Conservation (phyloP, 2,329 filamentous ascomycete genomes). For the Calonectria naviculata region DNA sequence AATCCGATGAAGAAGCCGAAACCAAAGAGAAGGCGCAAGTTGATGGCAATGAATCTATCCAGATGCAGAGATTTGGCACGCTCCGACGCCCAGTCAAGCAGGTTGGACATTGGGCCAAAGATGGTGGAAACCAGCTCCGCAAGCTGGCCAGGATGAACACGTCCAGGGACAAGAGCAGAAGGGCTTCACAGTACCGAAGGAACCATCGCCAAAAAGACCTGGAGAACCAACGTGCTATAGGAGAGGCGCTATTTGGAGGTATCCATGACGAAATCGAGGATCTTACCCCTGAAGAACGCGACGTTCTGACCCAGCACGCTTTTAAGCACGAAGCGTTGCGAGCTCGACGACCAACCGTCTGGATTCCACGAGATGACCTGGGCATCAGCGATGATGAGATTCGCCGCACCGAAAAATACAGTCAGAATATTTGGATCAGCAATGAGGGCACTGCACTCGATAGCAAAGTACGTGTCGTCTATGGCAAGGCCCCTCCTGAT, state of each 20-base stretch:
- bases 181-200: slow-evolving; percentile 59
- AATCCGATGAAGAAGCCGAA: slow-evolving; percentile 56
- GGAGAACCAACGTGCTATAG: slow-evolving; percentile 79
- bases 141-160: slow-evolving; percentile 50
- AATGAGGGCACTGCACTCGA: slow-evolving; percentile 93
- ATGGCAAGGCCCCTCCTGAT: slow-evolving; percentile 86
- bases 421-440: slow-evolving; percentile 88
- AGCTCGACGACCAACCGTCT: slow-evolving; percentile 86
- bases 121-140: slow-evolving; percentile 60
- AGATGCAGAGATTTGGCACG: slow-evolving; percentile 53
- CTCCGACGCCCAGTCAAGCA: slow-evolving; percentile 59
- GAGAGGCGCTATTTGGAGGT: slow-evolving; percentile 85
- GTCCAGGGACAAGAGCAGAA: slow-evolving; percentile 40
- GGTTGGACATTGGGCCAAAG: slow-evolving; percentile 50
- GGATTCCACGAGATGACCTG: slow-evolving; percentile 92
- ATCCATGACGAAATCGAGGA: slow-evolving; percentile 96
- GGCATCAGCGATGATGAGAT: slow-evolving; percentile 95
- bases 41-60: slow-evolving; percentile 51
- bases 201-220: slow-evolving; percentile 68
- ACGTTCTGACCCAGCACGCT: slow-evolving; percentile 84
- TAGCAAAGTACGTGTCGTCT: slow-evolving; percentile 84
- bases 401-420: slow-evolving; percentile 78
- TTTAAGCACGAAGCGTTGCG: slow-evolving; percentile 92
- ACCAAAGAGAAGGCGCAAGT: slow-evolving; percentile 45
- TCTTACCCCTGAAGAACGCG: slow-evolving; percentile 88